Evolutionary conservation across 2,329 filamentous ascomycete species (phyloP).

Genomic region (Aspergillus arachidicola): DNA sequence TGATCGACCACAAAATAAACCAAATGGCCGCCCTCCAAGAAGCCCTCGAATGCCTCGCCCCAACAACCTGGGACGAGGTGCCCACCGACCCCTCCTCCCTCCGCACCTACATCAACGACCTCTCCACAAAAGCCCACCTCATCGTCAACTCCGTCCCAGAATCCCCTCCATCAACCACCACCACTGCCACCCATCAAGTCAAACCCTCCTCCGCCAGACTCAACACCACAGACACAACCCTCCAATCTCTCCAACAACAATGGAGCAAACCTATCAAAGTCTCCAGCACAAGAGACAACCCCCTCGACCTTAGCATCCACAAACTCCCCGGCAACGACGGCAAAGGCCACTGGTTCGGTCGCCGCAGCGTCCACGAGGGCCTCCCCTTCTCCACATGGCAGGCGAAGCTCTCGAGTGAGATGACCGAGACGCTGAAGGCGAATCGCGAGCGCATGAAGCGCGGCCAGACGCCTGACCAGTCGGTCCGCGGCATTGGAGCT

Average conservation of each 20-base stretch:
- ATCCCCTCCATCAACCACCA: conserved; percentile 41
- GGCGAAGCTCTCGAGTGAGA: conserved; percentile 75
- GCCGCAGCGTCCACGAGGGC: conserved; percentile 79
- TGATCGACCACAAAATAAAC: not conserved
- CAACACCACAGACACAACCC: conserved; percentile 53
- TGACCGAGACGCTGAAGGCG: conserved; percentile 73
- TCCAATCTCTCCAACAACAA: conserved; percentile 69
- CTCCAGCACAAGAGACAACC: conserved; percentile 70
- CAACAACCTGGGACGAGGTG: conserved; percentile 56
- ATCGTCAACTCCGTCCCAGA: conserved; percentile 77
- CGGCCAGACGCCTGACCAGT: conserved; percentile 71
- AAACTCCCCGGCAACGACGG: conserved; percentile 79
- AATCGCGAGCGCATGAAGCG: conserved; percentile 67
- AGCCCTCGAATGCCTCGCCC: conserved; percentile 60
- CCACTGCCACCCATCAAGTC: conserved; percentile 41
- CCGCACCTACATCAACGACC: conserved; percentile 56
- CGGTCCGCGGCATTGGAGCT: conserved; percentile 81
- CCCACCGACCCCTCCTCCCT: conserved; percentile 52
- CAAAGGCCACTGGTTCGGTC: conserved; percentile 85
- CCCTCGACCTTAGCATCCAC: conserved; percentile 74
- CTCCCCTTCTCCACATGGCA: conserved; percentile 78
- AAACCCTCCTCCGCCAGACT: conserved; percentile 55
- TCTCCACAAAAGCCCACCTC: conserved; percentile 69
- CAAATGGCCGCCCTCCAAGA: conserved; percentile 62
- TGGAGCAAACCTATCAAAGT: conserved; percentile 76